Percentiles rank a stretch among this genome's conserved stretches.
These are phyloP conservation scores for Carnegiea gigantea DNA, from an alignment of 179 eudicot genomes.

Conservation along the genomic window DNA sequence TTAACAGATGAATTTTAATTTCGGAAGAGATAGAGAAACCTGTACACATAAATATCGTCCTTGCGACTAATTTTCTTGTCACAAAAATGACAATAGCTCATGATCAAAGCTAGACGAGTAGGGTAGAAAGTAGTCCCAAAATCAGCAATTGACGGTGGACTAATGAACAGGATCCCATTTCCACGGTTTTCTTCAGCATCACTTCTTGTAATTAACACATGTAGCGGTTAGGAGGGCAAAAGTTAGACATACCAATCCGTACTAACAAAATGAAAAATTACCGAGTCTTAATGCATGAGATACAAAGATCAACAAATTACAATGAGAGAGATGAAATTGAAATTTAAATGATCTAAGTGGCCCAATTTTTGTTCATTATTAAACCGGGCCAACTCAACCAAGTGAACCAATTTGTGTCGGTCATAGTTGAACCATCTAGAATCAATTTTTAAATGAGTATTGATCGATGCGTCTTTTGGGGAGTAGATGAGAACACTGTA, in stretches of 20 bases:
- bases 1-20: neutral
- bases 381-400: too few species aligned
- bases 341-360: too few species aligned
- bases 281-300: too few species aligned
- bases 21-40: neutral
- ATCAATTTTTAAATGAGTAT: too few species aligned
- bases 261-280: too few species aligned
- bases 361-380: too few species aligned
- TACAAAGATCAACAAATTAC: too few species aligned
- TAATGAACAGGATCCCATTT: neutral
- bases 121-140: neutral
- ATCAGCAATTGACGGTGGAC: neutral
- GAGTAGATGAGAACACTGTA: neutral
- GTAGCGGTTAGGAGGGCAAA: neutral
- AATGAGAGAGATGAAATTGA: too few species aligned
- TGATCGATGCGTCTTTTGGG: too few species aligned
- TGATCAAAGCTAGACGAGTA: neutral
- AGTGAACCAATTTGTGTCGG: too few species aligned
- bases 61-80: constrained; percentile 4
- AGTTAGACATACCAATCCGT: too few species aligned
- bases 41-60: constrained; percentile 21
- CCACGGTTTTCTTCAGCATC: neutral
- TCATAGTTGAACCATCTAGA: too few species aligned
- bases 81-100: constrained; percentile 23
- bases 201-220: neutral